A percentile compares a stretch with the other conserved stretches of the same genome.
Evolutionary conservation across 768 basidiomycete species (phyloP).

Genomic region (Brasilioporus rufonigricans): DNA sequence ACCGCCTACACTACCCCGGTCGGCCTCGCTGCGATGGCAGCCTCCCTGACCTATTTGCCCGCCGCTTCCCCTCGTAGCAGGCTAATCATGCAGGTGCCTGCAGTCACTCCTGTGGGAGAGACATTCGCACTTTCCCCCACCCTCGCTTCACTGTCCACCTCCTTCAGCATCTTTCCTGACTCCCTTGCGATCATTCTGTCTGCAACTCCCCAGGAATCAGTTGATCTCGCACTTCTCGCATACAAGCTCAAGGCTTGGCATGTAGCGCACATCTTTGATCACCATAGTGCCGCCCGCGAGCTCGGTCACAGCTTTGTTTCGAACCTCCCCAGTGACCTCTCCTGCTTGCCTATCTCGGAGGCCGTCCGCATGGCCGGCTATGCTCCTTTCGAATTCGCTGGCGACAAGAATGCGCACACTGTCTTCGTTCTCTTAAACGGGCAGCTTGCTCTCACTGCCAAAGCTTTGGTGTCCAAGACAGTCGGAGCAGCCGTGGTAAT

Average conservation of each 20-base stretch:
- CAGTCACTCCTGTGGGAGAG: slow-evolving; percentile 62
- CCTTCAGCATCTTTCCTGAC: slow-evolving; percentile 59
- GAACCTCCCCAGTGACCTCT: slow-evolving; percentile 30
- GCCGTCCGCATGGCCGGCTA: slow-evolving; percentile 61
- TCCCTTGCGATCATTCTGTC: slow-evolving; percentile 75
- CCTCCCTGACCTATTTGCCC: slow-evolving; percentile 73
- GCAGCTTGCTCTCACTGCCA: slow-evolving; percentile 64
- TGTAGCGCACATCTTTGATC: slow-evolving; percentile 89
- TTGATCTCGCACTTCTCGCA: slow-evolving; percentile 73
- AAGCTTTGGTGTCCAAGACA: slow-evolving; percentile 43
- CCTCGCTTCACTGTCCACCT: slow-evolving; percentile 61
- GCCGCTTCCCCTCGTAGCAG: slow-evolving; percentile 58
- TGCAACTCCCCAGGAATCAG: slow-evolving; percentile 78
- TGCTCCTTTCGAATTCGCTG: slow-evolving; percentile 72
- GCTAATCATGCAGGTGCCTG: slow-evolving; percentile 82
- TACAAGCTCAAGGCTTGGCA: slow-evolving; percentile 67
- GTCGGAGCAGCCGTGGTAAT: slow-evolving; percentile 62
- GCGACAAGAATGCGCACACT: slow-evolving; percentile 59
- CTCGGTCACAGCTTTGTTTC: slow-evolving; percentile 52
- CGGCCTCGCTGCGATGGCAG: slow-evolving; percentile 83
- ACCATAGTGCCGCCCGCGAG: slow-evolving; percentile 77
- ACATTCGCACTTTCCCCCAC: slow-evolving; percentile 74
- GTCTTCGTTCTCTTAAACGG: slow-evolving; percentile 76
- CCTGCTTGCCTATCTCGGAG: slow-evolving; percentile 39
- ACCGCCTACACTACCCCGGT: slow-evolving; percentile 80